Conservation (phyloP, 2,329 filamentous ascomycete genomes). For the Zymoseptoria brevis region DNA sequence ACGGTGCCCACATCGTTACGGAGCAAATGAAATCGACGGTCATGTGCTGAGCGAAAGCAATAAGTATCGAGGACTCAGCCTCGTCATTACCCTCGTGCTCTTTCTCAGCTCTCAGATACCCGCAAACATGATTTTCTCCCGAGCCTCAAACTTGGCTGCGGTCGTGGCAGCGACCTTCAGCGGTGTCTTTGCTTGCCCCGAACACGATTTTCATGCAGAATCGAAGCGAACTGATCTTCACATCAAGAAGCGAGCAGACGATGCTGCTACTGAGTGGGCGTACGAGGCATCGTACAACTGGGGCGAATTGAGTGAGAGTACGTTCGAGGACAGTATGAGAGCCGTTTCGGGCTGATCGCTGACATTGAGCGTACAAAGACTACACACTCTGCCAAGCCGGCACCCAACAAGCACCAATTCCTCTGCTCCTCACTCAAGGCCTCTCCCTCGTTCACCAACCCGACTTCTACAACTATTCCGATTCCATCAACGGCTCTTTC, state of each 20-base stretch:
- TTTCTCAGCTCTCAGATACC: background rate
- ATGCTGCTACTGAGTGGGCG: conserved; percentile 7
- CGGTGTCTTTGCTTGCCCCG: background rate
- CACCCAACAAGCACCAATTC: conserved; percentile 45
- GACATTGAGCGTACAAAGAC: conserved; percentile 19
- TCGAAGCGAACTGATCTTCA: background rate
- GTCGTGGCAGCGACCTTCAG: background rate
- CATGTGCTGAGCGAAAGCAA: background rate
- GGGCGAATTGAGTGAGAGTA: conserved; percentile 14
- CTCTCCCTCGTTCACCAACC: conserved; percentile 35
- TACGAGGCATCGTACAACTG: conserved; percentile 17
- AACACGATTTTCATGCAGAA: background rate
- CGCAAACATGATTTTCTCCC: background rate
- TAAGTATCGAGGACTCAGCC: background rate
- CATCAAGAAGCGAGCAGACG: background rate
- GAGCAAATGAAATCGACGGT: background rate
- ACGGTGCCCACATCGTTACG: background rate
- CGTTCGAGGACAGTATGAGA: background rate
- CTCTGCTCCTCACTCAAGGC: conserved; percentile 34
- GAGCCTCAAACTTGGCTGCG: background rate
- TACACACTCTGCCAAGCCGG: conserved; percentile 44
- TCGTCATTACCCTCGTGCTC: background rate
- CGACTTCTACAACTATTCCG: conserved; percentile 35
- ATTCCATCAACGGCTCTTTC: conserved; percentile 32
- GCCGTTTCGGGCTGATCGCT: conserved; percentile 5